Conservation (phyloP, 1,284 basidiomycete genomes). For the Leccinum ponderosum region DNA sequence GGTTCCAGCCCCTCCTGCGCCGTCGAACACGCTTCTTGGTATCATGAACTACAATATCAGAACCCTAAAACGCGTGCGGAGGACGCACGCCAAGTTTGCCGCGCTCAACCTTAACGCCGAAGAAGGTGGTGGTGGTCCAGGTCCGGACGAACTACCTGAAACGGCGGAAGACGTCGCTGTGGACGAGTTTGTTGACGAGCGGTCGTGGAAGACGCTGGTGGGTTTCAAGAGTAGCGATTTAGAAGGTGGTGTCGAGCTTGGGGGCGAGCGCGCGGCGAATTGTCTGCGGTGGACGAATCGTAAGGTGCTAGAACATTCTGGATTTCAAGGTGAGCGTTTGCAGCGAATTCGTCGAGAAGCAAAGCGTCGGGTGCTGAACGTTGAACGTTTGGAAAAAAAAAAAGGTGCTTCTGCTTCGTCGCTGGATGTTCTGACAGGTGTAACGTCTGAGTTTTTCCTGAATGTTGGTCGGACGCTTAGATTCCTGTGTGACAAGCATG, state of each 20-base stretch:
- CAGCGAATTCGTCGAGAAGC: not conserved
- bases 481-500: conserved; percentile 81
- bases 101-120: conserved; percentile 50
- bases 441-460: conserved; percentile 79
- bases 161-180: conserved; percentile 23
- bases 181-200: conserved; percentile 49
- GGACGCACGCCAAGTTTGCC: conserved; percentile 68
- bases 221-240: conserved; percentile 23
- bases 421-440: conserved; percentile 79
- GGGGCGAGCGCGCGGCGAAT: conserved; percentile 52
- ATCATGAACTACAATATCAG: conserved; percentile 75
- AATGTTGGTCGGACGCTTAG: conserved; percentile 88
- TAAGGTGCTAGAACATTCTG: conserved; percentile 82
- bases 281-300: conserved; percentile 71
- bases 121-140: conserved; percentile 41
- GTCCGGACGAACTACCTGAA: conserved; percentile 26
- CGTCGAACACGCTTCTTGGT: conserved; percentile 52
- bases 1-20: conserved; percentile 29
- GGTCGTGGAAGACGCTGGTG: conserved; percentile 47
- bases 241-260: conserved; percentile 38
- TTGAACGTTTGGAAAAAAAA: conserved; percentile 24
- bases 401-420: conserved; percentile 64
- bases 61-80: conserved; percentile 67
- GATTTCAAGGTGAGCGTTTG: conserved; percentile 77
- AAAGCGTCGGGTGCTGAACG: conserved; percentile 7